Evolutionary conservation across 768 basidiomycete species (phyloP).

Genomic region (Rhizopogon rudus): DNA sequence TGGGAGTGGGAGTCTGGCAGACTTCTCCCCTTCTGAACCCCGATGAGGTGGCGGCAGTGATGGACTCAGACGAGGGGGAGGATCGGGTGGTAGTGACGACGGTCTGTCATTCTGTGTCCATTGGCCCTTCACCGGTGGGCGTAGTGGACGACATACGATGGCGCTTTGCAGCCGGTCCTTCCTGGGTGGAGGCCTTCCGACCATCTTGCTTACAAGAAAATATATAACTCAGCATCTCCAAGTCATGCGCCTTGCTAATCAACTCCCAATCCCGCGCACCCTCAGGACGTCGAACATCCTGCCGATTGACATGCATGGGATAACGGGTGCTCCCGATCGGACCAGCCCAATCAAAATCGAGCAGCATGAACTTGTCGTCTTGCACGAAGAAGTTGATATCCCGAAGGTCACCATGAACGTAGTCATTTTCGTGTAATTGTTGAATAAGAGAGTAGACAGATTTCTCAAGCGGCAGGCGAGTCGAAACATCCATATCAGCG

Average conservation of each 20-base stretch:
- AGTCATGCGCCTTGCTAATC: neutral
- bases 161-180: no score
- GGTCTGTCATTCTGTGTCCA: no score
- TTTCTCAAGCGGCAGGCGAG: neutral
- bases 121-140: no score
- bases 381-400: conserved; percentile 1
- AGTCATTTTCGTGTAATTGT: neutral
- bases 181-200: no score
- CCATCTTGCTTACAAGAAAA: neutral
- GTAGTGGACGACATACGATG: no score
- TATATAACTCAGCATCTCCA: neutral
- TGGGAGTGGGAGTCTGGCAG: no score
- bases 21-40: no score
- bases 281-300: neutral
- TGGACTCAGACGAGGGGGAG: no score
- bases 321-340: neutral
- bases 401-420: conserved; percentile 4
- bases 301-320: neutral
- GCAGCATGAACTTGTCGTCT: conserved; percentile 1
- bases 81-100: no score
- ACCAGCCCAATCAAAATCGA: conserved; percentile 11
- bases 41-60: no score
- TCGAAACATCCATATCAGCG: neutral
- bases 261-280: neutral
- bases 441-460: neutral